Percentiles rank a stretch among this genome's conserved stretches.
Conservation (phyloP, 495 filamentous ascomycete genomes). For the Parmelia sp. region DNA sequence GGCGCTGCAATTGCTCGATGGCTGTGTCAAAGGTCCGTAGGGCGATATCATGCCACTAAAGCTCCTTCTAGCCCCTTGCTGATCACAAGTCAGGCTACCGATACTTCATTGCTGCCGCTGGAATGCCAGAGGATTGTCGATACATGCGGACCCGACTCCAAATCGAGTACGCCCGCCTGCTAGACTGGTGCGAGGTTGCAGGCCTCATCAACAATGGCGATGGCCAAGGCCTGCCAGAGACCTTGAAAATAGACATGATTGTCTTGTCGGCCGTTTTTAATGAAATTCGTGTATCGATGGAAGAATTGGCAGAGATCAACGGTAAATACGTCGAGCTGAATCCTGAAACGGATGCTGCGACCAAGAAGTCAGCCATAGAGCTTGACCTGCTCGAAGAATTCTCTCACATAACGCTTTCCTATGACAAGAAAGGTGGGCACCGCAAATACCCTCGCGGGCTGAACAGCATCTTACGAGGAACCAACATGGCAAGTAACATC, state of each 20-base stretch:
- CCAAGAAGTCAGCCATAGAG: neutral
- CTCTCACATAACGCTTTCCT: constrained; percentile 1
- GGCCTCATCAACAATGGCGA: constrained; percentile 17
- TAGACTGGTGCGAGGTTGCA: constrained; percentile 21
- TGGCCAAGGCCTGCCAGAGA: constrained; percentile 18
- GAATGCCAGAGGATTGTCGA: constrained; percentile 18
- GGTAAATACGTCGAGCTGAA: constrained; percentile 12
- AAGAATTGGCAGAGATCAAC: constrained; percentile 19
- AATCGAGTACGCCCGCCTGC: constrained; percentile 20
- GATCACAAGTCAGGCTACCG: constrained; percentile 11
- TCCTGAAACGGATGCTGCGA: neutral
- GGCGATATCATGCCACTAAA: too few relatives aligned
- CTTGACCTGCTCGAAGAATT: constrained; percentile 17
- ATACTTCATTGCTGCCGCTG: constrained; percentile 19
- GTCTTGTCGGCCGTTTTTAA: constrained; percentile 17
- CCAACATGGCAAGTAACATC: constrained; percentile 9
- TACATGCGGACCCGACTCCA: constrained; percentile 18
- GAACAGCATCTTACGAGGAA: constrained; percentile 6
- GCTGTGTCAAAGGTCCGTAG: constrained; percentile 19
- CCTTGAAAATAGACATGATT: constrained; percentile 12
- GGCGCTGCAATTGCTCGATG: constrained; percentile 20
- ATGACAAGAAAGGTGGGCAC: constrained; percentile 7
- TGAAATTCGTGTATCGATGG: constrained; percentile 16
- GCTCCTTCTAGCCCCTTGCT: neutral
- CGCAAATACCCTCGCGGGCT: neutral